These are phyloP conservation scores for Fagopyrum esculentum DNA, from an alignment of 148 eudicot species.

Conservation along the genomic window DNA sequence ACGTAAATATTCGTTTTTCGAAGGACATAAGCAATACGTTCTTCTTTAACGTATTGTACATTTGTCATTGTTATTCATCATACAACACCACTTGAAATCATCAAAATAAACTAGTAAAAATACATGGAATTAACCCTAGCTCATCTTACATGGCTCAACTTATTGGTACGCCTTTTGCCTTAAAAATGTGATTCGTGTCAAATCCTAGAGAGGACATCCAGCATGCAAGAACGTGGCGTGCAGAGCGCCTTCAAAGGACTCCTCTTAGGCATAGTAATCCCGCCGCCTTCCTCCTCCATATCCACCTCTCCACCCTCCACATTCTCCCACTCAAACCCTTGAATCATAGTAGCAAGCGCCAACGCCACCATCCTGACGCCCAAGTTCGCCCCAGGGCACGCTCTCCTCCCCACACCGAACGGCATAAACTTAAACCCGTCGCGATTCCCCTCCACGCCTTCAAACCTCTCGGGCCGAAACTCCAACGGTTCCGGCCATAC, in stretches of 20 bases:
- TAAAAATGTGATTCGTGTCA: neutral
- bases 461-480: conserved; percentile 15
- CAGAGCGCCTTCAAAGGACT: conserved; percentile 8
- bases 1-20: too few species aligned
- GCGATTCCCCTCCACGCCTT: neutral
- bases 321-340: conserved; percentile 13
- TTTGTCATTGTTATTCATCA: too few species aligned
- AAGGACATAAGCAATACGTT: too few species aligned
- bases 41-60: too few species aligned
- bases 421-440: conserved; percentile 15
- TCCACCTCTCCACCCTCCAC: conserved; percentile 3
- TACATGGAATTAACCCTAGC: neutral
- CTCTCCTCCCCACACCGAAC: conserved; percentile 14
- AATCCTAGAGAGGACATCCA: neutral
- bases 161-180: too few species aligned
- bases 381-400: conserved; percentile 6
- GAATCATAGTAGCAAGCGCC: neutral
- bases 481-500: conserved; percentile 11
- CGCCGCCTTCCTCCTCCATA: conserved; percentile 8
- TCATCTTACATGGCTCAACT: neutral
- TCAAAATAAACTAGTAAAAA: too few species aligned
- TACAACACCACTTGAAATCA: neutral
- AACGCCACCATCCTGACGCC: neutral
- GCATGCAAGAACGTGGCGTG: conserved; percentile 10
- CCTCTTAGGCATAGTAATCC: conserved; percentile 13